Conservation (phyloP, 2,329 filamentous ascomycete genomes). For the Ophiostoma sp. region DNA sequence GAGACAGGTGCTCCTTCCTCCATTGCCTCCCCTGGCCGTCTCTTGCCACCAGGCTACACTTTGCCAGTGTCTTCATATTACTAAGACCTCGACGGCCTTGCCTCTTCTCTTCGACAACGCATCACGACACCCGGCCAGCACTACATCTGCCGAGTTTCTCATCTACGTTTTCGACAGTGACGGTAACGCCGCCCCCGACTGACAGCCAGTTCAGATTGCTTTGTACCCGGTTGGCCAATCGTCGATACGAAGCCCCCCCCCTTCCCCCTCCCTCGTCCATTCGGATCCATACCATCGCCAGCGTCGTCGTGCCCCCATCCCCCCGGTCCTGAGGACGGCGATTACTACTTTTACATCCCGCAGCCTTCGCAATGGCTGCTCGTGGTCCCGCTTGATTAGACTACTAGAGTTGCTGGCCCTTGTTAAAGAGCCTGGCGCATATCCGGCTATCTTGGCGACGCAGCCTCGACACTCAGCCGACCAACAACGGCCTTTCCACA, state of each 20-base stretch:
- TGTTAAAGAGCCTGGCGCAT: conserved; percentile 7
- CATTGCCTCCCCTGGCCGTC: neutral
- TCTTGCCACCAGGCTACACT: conserved; percentile 8
- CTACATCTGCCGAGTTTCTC: neutral
- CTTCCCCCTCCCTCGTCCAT: neutral
- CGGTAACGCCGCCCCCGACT: neutral
- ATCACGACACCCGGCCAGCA: neutral
- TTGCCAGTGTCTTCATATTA: conserved; percentile 9
- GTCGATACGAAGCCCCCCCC: neutral
- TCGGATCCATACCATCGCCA: neutral
- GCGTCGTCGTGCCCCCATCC: neutral
- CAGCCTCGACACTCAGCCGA: too few species aligned
- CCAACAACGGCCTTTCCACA: too few species aligned
- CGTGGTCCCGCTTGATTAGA: conserved; percentile 18
- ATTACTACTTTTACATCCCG: neutral
- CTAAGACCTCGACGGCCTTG: neutral
- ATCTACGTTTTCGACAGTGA: neutral
- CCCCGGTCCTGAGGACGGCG: neutral
- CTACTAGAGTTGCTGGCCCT: conserved; percentile 11
- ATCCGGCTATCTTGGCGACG: neutral
- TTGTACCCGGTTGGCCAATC: conserved; percentile 10
- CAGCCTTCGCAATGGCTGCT: conserved; percentile 20
- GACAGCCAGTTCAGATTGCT: neutral
- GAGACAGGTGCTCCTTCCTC: conserved; percentile 7
- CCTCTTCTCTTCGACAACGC: neutral